Evolutionary conservation across 2,329 filamentous ascomycete genomes (phyloP), one percentile per base, ranked within the genome.

Genomic region (Scedosporium minutisporum): DNA sequence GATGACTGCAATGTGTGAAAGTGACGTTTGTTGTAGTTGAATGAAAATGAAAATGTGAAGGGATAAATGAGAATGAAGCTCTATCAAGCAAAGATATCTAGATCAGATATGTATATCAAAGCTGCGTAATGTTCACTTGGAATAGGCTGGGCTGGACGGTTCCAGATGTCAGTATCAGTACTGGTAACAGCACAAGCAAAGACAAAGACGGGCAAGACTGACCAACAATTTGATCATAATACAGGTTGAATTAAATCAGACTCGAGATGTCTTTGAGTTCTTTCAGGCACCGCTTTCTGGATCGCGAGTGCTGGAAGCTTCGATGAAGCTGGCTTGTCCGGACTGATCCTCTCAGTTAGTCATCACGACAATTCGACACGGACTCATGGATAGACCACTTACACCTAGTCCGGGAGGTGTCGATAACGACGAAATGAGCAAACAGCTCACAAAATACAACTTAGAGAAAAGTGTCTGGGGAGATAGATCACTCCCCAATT

Each of bases 401-500:
- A 57, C 41, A 25, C 60, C 42, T 12, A 38, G 12, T 33, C 60
- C 41, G 48, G 44, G 60, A 44, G 38, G 21, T 27, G 60, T 57
- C 60, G 48, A 57, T 38, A 2, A 23, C 48, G 60, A 44, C 60
- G 51, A 61, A n/a, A 27, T 27, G 60, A 57, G 60, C 60, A 33
- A 48, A n/a, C 14, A n/a, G 58, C 58, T 48, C 58, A 38, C 21
- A 41, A 46, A 33, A 18, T 38, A 46, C 27, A 33, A 38, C 58
- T 27, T 16, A 44, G 14, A 33, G n/a, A 46, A 44, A 65, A 63
- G 67, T 65, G 64, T 67, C 65, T 63, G 59, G 67, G 67, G 67
- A 73, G 67, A 70, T 64, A 61, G 65, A 63, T 63, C 64, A 64
- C 64, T 51, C 61, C 42, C 61, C 42, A 58, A 57, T 10, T 48